Conservation (phyloP, 2,329 filamentous ascomycete species). For the Didymella arachidicola region DNA sequence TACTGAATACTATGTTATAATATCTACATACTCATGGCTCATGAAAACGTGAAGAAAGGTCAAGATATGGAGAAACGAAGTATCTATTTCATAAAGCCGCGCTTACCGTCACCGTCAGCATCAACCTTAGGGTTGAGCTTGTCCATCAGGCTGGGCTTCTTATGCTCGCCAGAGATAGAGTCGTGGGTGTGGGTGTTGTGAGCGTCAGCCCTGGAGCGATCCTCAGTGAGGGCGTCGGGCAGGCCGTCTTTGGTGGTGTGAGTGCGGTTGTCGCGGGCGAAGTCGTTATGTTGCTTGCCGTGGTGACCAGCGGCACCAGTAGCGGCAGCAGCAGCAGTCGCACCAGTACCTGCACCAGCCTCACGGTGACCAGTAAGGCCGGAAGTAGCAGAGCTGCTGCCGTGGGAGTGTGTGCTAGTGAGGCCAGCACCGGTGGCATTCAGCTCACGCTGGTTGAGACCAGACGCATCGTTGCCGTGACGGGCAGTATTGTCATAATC, state of each 20-base stretch:
- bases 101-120: conserved; percentile 63
- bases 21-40: conserved; percentile 19
- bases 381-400: background rate
- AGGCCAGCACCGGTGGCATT: background rate
- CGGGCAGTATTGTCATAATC: conserved; percentile 24
- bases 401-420: background rate
- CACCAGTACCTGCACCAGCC: background rate
- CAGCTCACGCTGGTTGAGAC: conserved; percentile 12
- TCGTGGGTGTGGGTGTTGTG: conserved; percentile 22
- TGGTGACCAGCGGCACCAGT: conserved; percentile 13
- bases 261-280: conserved; percentile 8
- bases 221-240: conserved; percentile 28
- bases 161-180: conserved; percentile 15
- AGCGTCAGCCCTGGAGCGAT: conserved; percentile 22
- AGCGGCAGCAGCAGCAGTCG: background rate
- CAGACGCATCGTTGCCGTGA: conserved; percentile 13
- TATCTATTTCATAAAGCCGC: conserved; percentile 61
- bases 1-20: conserved; percentile 15
- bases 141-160: conserved; percentile 60
- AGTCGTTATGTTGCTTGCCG: conserved; percentile 22
- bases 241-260: conserved; percentile 17
- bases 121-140: conserved; percentile 63
- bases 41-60: conserved; percentile 2
- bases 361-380: background rate
- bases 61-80: background rate